Conservation (phyloP, 352 stramenopile species). For the Pythium monospermum region DNA sequence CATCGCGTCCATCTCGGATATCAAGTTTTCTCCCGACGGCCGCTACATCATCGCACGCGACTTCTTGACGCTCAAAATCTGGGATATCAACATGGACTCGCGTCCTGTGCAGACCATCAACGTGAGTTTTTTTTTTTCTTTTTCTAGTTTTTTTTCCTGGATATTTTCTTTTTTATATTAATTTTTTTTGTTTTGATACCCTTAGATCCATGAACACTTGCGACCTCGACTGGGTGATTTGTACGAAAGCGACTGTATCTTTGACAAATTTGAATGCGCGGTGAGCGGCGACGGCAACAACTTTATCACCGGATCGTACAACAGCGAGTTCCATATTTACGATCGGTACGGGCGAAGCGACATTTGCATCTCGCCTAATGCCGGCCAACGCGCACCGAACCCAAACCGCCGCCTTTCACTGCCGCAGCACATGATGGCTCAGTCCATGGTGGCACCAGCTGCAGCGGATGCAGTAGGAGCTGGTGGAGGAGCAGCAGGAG, state of each 20-base stretch:
- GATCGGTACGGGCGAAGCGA: slow-evolving; percentile 77
- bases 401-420: slow-evolving; percentile 61
- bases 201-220: slow-evolving; percentile 90
- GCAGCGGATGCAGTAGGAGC: slow-evolving; percentile 9
- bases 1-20: slow-evolving; percentile 93
- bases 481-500: background rate
- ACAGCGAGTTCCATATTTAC: slow-evolving; percentile 92
- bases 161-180: no score
- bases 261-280: slow-evolving; percentile 96
- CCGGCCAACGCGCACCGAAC: slow-evolving; percentile 29
- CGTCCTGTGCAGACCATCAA: slow-evolving; percentile 91
- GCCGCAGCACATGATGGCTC: slow-evolving; percentile 54
- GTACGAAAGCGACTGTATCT: slow-evolving; percentile 96
- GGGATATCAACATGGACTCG: slow-evolving; percentile 94
- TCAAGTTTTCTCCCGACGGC: slow-evolving; percentile 91
- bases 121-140: no score
- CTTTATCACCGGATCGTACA: slow-evolving; percentile 94
- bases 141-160: no score
- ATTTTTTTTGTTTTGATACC: background rate
- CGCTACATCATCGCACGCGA: slow-evolving; percentile 94
- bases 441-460: slow-evolving; percentile 43
- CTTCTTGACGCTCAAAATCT: slow-evolving; percentile 95
- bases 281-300: slow-evolving; percentile 89
- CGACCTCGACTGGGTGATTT: slow-evolving; percentile 83
- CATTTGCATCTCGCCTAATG: slow-evolving; percentile 62